Base-by-base conservation (phyloP, 2,329 filamentous ascomycete species). In the Fusarium abutilonis region DNA sequence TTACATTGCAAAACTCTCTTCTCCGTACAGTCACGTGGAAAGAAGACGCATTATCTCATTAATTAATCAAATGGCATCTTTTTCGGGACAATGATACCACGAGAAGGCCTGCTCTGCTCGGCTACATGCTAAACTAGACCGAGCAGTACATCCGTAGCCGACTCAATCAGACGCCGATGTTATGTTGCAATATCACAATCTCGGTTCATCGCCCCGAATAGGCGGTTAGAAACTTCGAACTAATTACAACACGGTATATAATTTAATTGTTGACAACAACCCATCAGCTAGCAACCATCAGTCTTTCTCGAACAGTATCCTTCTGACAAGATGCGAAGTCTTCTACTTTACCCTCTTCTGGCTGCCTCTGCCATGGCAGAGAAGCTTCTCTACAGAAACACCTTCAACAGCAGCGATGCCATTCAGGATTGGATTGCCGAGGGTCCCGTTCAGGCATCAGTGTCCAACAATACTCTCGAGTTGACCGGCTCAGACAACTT, bases 381-480 rank as follows among this genome's bases (percentile, higher is more conserved):
- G 14, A 66, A 62, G 26, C 66, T 69, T 15, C 58, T 69, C 2
- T 69, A 69, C 38, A 51, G 47, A 21, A 69, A 69, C 19, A 61
- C 56, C 11, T 69, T 69, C 21, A 40, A 64, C 29, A 54, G 29
- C 41, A 62, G 17, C 28, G 54, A 62, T 14, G 43, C 56, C 7
- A 57, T 69, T 2, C 10, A 44, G 3, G 48, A 34, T 9, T 69
- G 67, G 67, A 47, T 69, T 1, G 28, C 64, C 21, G 67, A 69
- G 34, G 66, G 67, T 2, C 62, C 64, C 9, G 45, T 69, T 32
- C 53, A 62, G 2, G 62, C 64, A 4, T 60, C 62, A 0, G n/a
- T 69, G 11, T 55, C 40, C 21, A 67, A 68, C 66, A 57, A 66
- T 43, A 69, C 67, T 1, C 32, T 69, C 15, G 59, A 69, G 31